Evolutionary conservation across 2,329 filamentous ascomycete species (phyloP).

Genomic region (Coniochaeta hoffmannii): DNA sequence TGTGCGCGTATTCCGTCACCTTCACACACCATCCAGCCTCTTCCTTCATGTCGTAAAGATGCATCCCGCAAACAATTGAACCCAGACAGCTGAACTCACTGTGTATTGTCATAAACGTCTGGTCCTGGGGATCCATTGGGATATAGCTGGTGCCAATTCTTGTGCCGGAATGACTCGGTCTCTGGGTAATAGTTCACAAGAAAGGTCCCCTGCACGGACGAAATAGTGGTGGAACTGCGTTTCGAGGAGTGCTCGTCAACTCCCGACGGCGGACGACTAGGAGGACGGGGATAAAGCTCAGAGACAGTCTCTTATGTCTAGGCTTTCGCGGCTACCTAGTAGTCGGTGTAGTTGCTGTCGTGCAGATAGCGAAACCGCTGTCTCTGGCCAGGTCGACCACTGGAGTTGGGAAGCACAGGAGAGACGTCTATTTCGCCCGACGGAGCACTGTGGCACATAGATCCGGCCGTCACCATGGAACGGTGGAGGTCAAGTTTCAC

Average conservation of each 20-base stretch:
- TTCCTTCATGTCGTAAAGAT: slow-evolving; percentile 3
- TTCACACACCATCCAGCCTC: background rate
- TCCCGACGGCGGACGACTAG: background rate
- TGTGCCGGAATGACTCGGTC: slow-evolving; percentile 11
- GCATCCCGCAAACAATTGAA: background rate
- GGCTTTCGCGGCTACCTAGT: background rate
- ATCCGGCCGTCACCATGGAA: slow-evolving; percentile 28
- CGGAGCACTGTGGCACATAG: slow-evolving; percentile 24
- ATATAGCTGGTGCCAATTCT: slow-evolving; percentile 13
- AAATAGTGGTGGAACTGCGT: background rate
- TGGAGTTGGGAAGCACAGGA: background rate
- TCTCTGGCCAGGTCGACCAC: background rate
- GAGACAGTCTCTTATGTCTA: slow-evolving; percentile 2
- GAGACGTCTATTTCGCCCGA: background rate
- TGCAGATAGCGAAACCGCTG: background rate
- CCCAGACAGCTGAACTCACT: slow-evolving; percentile 44
- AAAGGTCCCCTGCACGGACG: background rate
- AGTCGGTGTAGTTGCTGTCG: background rate
- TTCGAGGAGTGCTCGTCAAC: background rate
- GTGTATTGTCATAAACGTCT: slow-evolving; percentile 87
- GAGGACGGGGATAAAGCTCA: background rate
- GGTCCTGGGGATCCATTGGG: slow-evolving; percentile 70
- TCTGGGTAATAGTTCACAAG: background rate
- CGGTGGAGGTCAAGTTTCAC: slow-evolving; percentile 22
- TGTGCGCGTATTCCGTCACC: background rate